phyloP scores from a whole-genome alignment of 257 asterid species.

The Penstemon eatonii region DNA sequence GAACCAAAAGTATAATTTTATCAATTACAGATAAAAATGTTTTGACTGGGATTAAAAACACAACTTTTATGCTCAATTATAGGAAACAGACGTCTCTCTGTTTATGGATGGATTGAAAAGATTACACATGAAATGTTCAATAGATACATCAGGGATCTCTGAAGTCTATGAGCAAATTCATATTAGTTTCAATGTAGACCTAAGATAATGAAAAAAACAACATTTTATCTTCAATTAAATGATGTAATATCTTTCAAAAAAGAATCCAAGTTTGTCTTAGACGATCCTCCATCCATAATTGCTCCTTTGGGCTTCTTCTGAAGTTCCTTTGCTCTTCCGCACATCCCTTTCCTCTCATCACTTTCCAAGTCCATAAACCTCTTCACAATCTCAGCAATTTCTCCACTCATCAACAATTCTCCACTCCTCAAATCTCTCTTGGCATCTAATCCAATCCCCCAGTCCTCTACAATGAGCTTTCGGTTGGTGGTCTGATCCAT shows the following conservation, averaged over 20 bases:
- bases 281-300: constrained; percentile 45
- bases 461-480: constrained; percentile 60
- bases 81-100: no score
- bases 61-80: no score
- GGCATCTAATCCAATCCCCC: constrained; percentile 64
- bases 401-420: constrained; percentile 33
- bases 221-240: not conserved
- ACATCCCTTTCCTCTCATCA: constrained; percentile 39
- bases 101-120: no score
- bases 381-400: constrained; percentile 39
- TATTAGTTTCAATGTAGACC: not conserved
- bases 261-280: constrained; percentile 31
- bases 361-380: constrained; percentile 53
- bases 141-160: not conserved
- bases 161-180: not conserved
- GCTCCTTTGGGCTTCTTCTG: constrained; percentile 29
- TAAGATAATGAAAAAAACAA: not conserved
- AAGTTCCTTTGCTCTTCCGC: constrained; percentile 34
- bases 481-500: constrained; percentile 56
- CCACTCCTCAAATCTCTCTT: constrained; percentile 32
- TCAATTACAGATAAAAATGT: no score
- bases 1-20: no score
- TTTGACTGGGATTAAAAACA: no score
- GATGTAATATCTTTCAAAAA: constrained; percentile 37
- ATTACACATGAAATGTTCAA: no score